Evolutionary conservation across 2,329 filamentous ascomycete species (phyloP), one percentile per base, ranked within the genome.

Genomic region (Macrophomina phaseolina): DNA sequence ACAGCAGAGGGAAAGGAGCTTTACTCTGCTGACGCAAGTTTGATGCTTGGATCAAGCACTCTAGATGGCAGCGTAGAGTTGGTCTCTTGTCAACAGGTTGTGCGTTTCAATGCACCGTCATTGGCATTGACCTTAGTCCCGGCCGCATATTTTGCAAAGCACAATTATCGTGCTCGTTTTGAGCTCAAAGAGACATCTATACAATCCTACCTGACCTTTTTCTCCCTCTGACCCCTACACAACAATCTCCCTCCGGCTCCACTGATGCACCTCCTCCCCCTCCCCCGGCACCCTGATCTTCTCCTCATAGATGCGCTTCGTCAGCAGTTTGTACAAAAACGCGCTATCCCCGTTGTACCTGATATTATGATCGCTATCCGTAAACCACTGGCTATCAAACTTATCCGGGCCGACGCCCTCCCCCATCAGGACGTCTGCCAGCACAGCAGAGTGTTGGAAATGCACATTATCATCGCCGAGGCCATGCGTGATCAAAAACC

Each of bases 401-500:
- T 89, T 87, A 67, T 84, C 80, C 0, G 88, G 86, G 0, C 84
- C 82, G 0, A 91, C 86, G 0, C 85, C 85, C 0, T 78, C 83
- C 0, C 84, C 83, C 38, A 91, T 86, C 0, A 91, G 77, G 28
- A 88, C 74, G 70, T 91, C 88, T 0, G 88, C 78, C 40, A 91
- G 75, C 0, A 85, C 87, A 0, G 88, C 89, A 0, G 85, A 72
- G 68, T 91, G 87, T 77, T 91, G 89, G 73, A 89, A 91, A 72
- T 91, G 89, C 14, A 91, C 89, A 62, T 91, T 91, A 71, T 91
- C 89, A 69, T 91, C 89, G 0, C 88, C 89, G 0, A 87, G 86
- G 0, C 89, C 89, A 72, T 91, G 89, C 34, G 89, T 83, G 51
- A 91, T 81, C 5, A 87, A 79, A 68, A 90, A 86, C 2, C 85